These are phyloP conservation scores for Hypoxylon crocopeplum DNA, from an alignment of 495 filamentous ascomycete genomes.

Conservation along the genomic window DNA sequence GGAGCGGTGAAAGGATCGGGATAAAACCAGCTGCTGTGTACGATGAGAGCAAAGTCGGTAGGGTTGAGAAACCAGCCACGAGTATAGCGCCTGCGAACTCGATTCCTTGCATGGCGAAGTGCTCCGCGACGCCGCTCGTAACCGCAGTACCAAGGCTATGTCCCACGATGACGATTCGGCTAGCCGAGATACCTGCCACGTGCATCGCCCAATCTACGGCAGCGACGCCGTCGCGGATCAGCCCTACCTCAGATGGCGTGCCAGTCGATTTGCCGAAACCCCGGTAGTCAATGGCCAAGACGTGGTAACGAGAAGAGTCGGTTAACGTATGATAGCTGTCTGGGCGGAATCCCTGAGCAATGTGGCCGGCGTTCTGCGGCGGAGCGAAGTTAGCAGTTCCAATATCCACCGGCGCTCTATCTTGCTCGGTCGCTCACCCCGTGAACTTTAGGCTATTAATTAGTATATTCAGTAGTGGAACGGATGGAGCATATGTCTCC, in stretches of 20 bases:
- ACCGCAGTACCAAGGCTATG: conserved; percentile 92
- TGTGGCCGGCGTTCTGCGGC: conserved; percentile 64
- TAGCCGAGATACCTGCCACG: conserved; percentile 67
- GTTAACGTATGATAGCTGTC: conserved; percentile 69
- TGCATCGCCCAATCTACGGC: conserved; percentile 74
- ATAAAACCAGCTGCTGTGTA: conserved; percentile 74
- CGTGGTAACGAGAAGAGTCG: conserved; percentile 62
- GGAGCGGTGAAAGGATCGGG: conserved; percentile 78
- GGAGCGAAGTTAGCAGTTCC: conserved; percentile 3
- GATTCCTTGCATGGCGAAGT: conserved; percentile 57
- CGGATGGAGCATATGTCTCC: background rate
- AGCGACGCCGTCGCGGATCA: conserved; percentile 80
- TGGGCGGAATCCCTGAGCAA: conserved; percentile 68
- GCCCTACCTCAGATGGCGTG: conserved; percentile 77
- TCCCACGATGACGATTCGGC: conserved; percentile 80
- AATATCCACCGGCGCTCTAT: background rate
- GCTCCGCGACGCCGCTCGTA: conserved; percentile 71
- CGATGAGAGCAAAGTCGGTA: conserved; percentile 70
- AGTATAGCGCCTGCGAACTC: conserved; percentile 77
- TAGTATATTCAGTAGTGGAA: conserved; percentile 7
- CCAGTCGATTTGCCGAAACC: conserved; percentile 87
- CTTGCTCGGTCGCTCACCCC: conserved; percentile 41
- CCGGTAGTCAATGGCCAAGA: conserved; percentile 81
- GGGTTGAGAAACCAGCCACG: conserved; percentile 76
- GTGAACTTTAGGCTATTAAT: conserved; percentile 44